These are phyloP conservation scores for Triglochin maritima DNA, from an alignment of 106 monocot genomes.

Conservation along the genomic window DNA sequence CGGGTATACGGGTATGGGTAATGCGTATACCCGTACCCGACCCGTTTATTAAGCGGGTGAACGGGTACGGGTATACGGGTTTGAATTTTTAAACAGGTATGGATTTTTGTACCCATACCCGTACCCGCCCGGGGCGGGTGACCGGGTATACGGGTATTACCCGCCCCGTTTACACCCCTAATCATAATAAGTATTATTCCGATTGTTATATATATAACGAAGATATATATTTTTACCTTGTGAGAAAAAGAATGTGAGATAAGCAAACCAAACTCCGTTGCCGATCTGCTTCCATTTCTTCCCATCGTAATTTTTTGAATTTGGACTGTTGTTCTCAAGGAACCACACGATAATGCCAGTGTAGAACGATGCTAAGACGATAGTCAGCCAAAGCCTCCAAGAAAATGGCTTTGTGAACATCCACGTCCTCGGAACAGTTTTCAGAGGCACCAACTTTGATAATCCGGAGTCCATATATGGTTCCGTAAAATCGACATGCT, in stretches of 20 bases:
- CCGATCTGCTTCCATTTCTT: background rate
- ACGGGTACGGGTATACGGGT: too few species aligned
- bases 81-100: too few species aligned
- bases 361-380: background rate
- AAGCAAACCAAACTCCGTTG: conserved; percentile 3
- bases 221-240: background rate
- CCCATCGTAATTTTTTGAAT: background rate
- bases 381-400: conserved; percentile 8
- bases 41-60: too few species aligned
- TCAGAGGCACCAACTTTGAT: conserved; percentile 14
- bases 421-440: background rate
- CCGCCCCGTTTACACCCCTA: too few species aligned
- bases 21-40: too few species aligned
- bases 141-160: too few species aligned
- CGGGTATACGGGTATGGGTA: too few species aligned
- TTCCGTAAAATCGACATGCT: conserved; percentile 19
- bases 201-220: background rate
- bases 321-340: conserved; percentile 4
- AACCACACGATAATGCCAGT: conserved; percentile 11
- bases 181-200: background rate
- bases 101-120: too few species aligned
- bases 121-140: too few species aligned
- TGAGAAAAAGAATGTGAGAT: conserved; percentile 17
- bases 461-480: conserved; percentile 17
- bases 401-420: conserved; percentile 17